Conservation (phyloP, 352 stramenopile genomes). For the Pythium myriotylum region DNA sequence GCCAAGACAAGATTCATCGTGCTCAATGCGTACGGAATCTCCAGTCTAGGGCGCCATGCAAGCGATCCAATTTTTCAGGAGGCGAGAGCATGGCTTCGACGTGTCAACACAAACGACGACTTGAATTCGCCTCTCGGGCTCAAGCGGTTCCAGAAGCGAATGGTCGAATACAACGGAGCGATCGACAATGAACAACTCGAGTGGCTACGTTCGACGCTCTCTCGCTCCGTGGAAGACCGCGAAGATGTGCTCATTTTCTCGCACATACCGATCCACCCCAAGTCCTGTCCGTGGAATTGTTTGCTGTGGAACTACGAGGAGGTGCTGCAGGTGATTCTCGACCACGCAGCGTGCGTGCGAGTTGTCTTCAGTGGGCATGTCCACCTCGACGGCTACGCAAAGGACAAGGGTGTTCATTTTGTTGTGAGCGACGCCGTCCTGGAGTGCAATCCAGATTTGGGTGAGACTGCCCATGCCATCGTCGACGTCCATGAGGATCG, state of each 20-base stretch:
- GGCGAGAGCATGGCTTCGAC: constrained; percentile 41
- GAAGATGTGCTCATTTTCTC: constrained; percentile 76
- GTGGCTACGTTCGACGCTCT: constrained; percentile 54
- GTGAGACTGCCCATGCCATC: constrained; percentile 60
- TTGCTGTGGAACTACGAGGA: constrained; percentile 84
- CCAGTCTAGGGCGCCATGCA: constrained; percentile 47
- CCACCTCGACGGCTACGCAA: constrained; percentile 59
- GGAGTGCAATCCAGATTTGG: constrained; percentile 46
- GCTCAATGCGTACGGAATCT: constrained; percentile 72
- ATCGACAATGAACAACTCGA: constrained; percentile 58
- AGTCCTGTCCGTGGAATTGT: constrained; percentile 27
- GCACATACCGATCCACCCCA: constrained; percentile 68
- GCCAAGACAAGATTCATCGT: constrained; percentile 63
- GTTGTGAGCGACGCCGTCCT: constrained; percentile 72
- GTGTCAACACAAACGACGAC: constrained; percentile 70
- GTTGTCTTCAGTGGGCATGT: constrained; percentile 75
- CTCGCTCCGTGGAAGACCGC: constrained; percentile 22
- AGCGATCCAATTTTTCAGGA: constrained; percentile 50
- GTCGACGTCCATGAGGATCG: constrained; percentile 61
- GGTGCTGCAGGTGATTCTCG: constrained; percentile 51
- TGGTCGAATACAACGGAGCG: constrained; percentile 80
- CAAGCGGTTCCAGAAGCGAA: constrained; percentile 43
- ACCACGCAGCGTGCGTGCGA: constrained; percentile 44
- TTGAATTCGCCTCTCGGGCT: constrained; percentile 73
- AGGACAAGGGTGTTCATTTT: constrained; percentile 59